phyloP scores from a whole-genome alignment of 441 rosid species.

The Pelargonium fulgidum region DNA sequence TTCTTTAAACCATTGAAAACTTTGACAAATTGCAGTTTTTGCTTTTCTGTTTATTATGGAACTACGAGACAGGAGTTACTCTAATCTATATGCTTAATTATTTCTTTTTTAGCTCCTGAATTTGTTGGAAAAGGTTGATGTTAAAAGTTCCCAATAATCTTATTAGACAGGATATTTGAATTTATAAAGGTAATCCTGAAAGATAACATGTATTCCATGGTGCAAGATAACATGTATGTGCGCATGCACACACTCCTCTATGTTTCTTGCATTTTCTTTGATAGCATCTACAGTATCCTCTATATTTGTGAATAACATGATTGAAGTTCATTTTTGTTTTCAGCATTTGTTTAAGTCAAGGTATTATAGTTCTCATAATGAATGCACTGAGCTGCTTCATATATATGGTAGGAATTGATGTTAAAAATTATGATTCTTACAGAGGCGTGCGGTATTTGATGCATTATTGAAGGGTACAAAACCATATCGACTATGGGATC shows the following conservation, averaged over 20 bases:
- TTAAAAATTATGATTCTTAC: conserved; percentile 22
- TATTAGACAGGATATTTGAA: not conserved
- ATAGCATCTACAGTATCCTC: not conserved
- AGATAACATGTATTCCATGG: not conserved
- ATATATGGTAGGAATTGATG: conserved; percentile 14
- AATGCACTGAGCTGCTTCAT: conserved; percentile 2
- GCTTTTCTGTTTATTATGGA: no score
- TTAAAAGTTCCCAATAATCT: no score
- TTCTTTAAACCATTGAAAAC: no score
- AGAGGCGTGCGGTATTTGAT: conserved; percentile 77
- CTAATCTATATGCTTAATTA: no score
- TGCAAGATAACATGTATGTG: not conserved
- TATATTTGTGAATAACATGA: not conserved
- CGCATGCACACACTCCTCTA: not conserved
- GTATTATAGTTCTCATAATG: not conserved
- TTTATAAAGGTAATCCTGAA: not conserved
- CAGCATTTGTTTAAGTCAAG: not conserved
- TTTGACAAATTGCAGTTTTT: no score
- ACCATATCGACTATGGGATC: conserved; percentile 75
- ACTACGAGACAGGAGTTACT: no score
- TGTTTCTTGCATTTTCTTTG: not conserved
- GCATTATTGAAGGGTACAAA: conserved; percentile 53
- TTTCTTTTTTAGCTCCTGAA: no score
- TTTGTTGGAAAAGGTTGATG: no score
- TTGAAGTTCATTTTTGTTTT: not conserved